A percentile compares a stretch with the other conserved stretches of the same genome.
These are phyloP conservation scores for Polytrichum commune DNA, from an alignment of 225 moss, liverwort and hornwort genomes.

Conservation along the genomic window DNA sequence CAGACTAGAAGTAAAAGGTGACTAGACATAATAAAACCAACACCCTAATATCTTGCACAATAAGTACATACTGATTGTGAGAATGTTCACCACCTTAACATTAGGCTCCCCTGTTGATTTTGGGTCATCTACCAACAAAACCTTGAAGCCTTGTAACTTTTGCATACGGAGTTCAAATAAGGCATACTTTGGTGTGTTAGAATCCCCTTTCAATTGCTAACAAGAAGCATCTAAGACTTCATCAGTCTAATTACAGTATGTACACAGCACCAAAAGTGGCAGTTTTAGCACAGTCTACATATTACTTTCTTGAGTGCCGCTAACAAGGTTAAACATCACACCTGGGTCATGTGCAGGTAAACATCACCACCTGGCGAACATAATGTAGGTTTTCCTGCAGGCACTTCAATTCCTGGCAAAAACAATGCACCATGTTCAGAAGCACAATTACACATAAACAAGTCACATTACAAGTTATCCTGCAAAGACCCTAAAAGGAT, in stretches of 20 bases:
- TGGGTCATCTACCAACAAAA: no score
- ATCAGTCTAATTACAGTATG: background rate
- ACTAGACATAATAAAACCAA: no score
- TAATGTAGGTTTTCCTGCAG: constrained; percentile 7
- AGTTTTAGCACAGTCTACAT: background rate
- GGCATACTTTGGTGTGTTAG: no score
- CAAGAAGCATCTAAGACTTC: background rate
- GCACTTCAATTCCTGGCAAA: constrained; percentile 6
- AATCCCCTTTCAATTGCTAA: no score
- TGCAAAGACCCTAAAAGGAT: background rate
- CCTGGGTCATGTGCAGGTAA: constrained; percentile 14
- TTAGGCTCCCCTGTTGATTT: no score
- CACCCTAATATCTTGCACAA: no score
- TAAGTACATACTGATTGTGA: no score
- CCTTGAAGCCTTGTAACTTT: no score
- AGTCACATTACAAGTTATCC: background rate
- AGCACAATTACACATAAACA: background rate
- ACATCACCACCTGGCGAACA: constrained; percentile 4
- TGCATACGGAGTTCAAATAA: no score
- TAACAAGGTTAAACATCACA: background rate
- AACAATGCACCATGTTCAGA: background rate
- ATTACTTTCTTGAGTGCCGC: background rate
- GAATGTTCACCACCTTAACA: no score
- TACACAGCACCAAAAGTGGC: background rate
- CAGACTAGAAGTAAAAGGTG: no score